These are phyloP conservation scores for Wallacemonas sp. DNA, from an alignment of 208 protist species.

Conservation along the genomic window DNA sequence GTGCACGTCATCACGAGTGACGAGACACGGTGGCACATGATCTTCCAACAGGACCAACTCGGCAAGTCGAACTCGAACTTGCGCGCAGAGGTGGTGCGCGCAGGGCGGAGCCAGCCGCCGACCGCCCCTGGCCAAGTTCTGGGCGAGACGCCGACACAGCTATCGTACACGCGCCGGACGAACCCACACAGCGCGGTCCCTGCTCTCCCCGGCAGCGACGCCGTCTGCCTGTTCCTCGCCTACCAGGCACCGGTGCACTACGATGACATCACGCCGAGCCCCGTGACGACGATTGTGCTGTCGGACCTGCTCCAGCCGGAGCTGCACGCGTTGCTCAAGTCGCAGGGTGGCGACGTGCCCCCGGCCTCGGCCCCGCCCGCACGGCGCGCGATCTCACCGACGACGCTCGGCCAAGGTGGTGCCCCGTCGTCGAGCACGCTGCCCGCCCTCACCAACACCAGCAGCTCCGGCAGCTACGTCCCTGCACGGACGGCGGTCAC, in stretches of 20 bases:
- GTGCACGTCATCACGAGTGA: conserved; percentile 89
- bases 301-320: conserved; percentile 43
- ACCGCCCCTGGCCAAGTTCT: too few relatives aligned
- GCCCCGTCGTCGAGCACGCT: neutral
- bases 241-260: conserved; percentile 84
- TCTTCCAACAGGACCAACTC: conserved; percentile 77
- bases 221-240: conserved; percentile 69
- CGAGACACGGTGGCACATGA: conserved; percentile 66
- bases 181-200: neutral
- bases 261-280: conserved; percentile 64
- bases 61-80: conserved; percentile 29
- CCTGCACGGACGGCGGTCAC: neutral
- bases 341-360: neutral
- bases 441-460: neutral
- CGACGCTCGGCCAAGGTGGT: neutral
- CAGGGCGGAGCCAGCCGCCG: too few relatives aligned
- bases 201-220: neutral
- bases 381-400: neutral
- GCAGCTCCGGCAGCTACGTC: neutral
- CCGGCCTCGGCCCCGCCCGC: neutral
- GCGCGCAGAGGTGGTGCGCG: neutral
- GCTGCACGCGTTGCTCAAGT: conserved; percentile 35
- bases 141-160: conserved; percentile 7
- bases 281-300: conserved; percentile 35
- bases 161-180: conserved; percentile 13